A percentile compares a stretch with the other conserved stretches of the same genome.
phyloP scores from a whole-genome alignment of 2,329 filamentous ascomycete species.

The Teratosphaeria zuluensis region DNA sequence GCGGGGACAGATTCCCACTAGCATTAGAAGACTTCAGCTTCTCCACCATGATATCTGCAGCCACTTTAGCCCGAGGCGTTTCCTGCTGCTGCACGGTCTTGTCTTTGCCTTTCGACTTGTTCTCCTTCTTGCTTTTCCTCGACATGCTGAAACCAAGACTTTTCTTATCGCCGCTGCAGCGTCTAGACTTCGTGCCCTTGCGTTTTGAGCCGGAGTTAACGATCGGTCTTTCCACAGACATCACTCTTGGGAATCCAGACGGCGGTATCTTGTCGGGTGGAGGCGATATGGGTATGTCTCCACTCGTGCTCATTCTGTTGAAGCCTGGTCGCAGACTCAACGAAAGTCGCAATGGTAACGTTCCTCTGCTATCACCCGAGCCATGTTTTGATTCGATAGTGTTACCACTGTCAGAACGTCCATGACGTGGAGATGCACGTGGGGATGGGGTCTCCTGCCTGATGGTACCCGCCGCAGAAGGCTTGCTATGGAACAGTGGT shows the following conservation, averaged over 20 bases:
- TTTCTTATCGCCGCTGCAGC: neutral
- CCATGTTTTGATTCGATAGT: neutral
- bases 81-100: neutral
- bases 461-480: neutral
- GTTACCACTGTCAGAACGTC: neutral
- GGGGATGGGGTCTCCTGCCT: neutral
- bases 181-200: neutral
- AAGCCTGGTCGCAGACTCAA: constrained; percentile 1
- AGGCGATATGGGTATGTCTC: constrained; percentile 25
- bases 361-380: constrained; percentile 6
- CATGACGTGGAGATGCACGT: neutral
- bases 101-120: constrained; percentile 4
- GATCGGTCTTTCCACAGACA: neutral
- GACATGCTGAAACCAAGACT: constrained; percentile 7
- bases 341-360: constrained; percentile 14
- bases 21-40: constrained; percentile 3
- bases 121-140: constrained; percentile 10
- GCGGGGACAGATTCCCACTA: constrained; percentile 3
- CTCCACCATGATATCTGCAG: constrained; percentile 14
- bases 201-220: neutral
- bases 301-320: constrained; percentile 17
- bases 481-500: constrained; percentile 19
- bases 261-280: constrained; percentile 7
- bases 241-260: neutral
- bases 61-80: constrained; percentile 10